Evolutionary conservation across 2,329 filamentous ascomycete genomes (phyloP), one percentile per base, ranked within the genome.

Genomic region (Lomentospora prolificans): DNA sequence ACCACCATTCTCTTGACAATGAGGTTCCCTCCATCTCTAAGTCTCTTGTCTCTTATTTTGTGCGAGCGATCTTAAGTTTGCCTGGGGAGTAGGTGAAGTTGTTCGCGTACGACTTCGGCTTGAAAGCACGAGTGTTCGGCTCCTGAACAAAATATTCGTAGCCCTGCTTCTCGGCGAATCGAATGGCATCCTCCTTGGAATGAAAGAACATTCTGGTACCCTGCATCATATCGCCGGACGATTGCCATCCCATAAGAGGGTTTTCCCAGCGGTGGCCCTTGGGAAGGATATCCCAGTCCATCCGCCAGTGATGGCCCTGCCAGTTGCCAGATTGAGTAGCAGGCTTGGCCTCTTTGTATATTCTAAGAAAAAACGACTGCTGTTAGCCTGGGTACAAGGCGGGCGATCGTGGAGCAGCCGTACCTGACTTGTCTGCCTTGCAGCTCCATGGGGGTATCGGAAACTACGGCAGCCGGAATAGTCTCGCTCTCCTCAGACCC

Each of bases 91-190:
- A 91, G 60, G 91, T 68, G 72, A 97, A 99, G 76, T 97, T 96
- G 73, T 95, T 95, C 59, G 94, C 92, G 70, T 99, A 99, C 9
- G 89, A 87, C 82, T 99, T 99, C 59, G 90, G 89, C 14, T 84
- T 76, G 64, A 96, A 86, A 67, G 86, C 87, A 67, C 94, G 84
- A 72, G 84, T 82, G 67, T 96, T 95, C 33, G 94, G 92, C 75
- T 97, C 94, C 77, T 97, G 94, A 24, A 99, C 91, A 70, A 94
- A 97, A 73, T 96, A 99, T 70, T 99, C 92, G 69, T 99, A 99
- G 33, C 95, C 94, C 72, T 99, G 94, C 81, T 97, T 99, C 76
- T 97, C 88, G 24, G 95, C 94, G 67, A 99, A 99, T 58, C 79
- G 76, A 65, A 99, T 92, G 61, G 94, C 94, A 64, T 96, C 92